Evolutionary conservation across 768 basidiomycete genomes (phyloP).

Genomic region (Cystobasidiopsis lactophilus): DNA sequence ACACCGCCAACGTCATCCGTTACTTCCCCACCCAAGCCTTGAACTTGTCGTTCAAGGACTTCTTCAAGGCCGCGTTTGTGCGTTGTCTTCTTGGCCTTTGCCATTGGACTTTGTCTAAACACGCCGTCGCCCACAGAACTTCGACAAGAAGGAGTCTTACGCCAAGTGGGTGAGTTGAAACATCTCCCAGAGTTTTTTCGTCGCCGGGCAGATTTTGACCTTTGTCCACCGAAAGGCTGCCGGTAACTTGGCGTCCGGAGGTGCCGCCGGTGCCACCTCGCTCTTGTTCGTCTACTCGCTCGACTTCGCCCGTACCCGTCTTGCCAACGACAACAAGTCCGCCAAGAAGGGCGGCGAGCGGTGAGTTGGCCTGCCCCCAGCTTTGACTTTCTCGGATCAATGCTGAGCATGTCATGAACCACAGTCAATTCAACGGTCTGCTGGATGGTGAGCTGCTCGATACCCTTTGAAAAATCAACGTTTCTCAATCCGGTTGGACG

Average conservation of each 20-base stretch:
- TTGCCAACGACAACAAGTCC: conserved; percentile 93
- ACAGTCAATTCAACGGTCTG: conserved; percentile 98
- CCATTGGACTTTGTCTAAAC: neutral
- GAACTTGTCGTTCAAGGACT: conserved; percentile 96
- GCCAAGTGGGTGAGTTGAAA: no score
- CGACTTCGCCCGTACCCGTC: conserved; percentile 97
- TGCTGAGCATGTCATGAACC: no score
- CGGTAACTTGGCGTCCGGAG: conserved; percentile 96
- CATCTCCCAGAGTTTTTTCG: no score
- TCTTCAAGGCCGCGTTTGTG: conserved; percentile 25
- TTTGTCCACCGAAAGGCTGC: no score
- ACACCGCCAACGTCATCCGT: conserved; percentile 99
- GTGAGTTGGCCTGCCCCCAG: no score
- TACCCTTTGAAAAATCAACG: neutral
- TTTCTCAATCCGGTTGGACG: conserved; percentile 48
- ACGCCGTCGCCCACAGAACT: neutral
- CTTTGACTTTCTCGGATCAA: no score
- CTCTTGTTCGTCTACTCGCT: conserved; percentile 99
- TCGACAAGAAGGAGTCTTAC: conserved; percentile 1
- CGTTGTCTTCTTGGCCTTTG: neutral
- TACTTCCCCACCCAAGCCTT: conserved; percentile 99
- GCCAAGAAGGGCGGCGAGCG: conserved; percentile 62
- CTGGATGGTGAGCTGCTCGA: conserved; percentile 35
- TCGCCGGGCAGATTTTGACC: no score
- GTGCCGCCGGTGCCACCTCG: conserved; percentile 95